phyloP scores from a whole-genome alignment of 2,329 filamentous ascomycete species.

The Bertia moriformis region DNA sequence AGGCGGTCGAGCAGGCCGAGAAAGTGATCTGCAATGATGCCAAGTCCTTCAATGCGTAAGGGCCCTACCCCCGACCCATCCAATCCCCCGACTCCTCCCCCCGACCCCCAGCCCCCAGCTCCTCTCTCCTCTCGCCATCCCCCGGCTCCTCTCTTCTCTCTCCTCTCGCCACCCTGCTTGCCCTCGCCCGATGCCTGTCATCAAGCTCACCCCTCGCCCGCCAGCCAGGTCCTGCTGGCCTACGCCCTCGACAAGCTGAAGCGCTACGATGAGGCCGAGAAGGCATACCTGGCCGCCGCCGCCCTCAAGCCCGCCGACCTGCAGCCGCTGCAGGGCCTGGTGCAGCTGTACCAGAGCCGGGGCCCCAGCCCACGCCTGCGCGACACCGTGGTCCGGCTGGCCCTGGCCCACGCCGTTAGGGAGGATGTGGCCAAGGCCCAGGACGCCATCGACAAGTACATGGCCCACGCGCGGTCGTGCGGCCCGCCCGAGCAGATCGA shows the following conservation, averaged over 20 bases:
- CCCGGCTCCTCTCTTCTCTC: constrained; percentile 1
- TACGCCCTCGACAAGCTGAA: constrained; percentile 70
- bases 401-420: constrained; percentile 55
- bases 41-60: constrained; percentile 69
- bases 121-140: not conserved
- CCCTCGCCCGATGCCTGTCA: not conserved
- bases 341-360: constrained; percentile 73
- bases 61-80: constrained; percentile 5
- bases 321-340: constrained; percentile 83
- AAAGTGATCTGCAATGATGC: constrained; percentile 58
- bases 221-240: constrained; percentile 69
- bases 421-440: constrained; percentile 51
- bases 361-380: constrained; percentile 52
- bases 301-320: constrained; percentile 58
- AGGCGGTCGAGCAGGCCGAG: constrained; percentile 55
- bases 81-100: not conserved
- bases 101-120: too few species aligned
- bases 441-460: constrained; percentile 65
- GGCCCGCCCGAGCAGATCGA: constrained; percentile 62
- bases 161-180: constrained; percentile 1
- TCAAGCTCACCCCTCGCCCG: constrained; percentile 5
- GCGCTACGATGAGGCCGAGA: constrained; percentile 58
- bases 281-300: constrained; percentile 60
- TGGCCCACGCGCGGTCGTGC: constrained; percentile 57
- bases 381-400: constrained; percentile 58